Evolutionary conservation across 2,329 filamentous ascomycete species (phyloP).

Genomic region (Claviceps sp.): DNA sequence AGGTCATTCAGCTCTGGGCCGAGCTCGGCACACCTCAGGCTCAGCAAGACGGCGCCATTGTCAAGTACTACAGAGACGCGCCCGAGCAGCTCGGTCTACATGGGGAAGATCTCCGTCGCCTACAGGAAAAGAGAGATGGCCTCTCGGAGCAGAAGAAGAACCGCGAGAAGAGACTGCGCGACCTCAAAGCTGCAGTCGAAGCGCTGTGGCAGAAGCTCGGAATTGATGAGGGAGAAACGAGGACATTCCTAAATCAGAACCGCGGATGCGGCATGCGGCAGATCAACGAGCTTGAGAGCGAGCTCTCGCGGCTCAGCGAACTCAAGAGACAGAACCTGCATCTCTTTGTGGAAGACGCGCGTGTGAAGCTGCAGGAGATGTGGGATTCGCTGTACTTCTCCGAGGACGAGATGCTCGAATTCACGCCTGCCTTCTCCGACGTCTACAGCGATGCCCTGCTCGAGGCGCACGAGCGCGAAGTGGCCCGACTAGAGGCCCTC

Average conservation of each 20-base stretch:
- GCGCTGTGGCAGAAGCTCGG: slow-evolving; percentile 79
- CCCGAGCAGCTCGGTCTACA: slow-evolving; percentile 92
- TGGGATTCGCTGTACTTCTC: slow-evolving; percentile 93
- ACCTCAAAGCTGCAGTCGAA: slow-evolving; percentile 68
- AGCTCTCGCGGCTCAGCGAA: slow-evolving; percentile 74
- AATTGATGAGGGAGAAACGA: slow-evolving; percentile 69
- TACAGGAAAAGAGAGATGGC: slow-evolving; percentile 66
- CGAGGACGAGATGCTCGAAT: slow-evolving; percentile 97
- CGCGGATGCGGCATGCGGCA: slow-evolving; percentile 81
- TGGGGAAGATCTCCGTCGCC: slow-evolving; percentile 64
- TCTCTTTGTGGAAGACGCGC: slow-evolving; percentile 87
- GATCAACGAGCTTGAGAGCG: slow-evolving; percentile 93
- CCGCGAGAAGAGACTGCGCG: slow-evolving; percentile 63
- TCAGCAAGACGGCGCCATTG: slow-evolving; percentile 76
- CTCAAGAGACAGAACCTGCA: slow-evolving; percentile 92
- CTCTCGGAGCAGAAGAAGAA: slow-evolving; percentile 77
- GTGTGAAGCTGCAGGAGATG: slow-evolving; percentile 79
- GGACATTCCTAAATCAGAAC: slow-evolving; percentile 73
- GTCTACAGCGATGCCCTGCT: slow-evolving; percentile 93
- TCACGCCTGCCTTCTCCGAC: slow-evolving; percentile 91
- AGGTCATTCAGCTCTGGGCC: slow-evolving; percentile 89
- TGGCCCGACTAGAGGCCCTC: slow-evolving; percentile 65
- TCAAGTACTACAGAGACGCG: slow-evolving; percentile 78
- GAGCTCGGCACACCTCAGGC: slow-evolving; percentile 89
- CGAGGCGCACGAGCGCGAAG: slow-evolving; percentile 88